A percentile compares a stretch with the other conserved stretches of the same genome.
phyloP scores from a whole-genome alignment of 371 early-diverging fungal species.

The Blakeslea trispora region DNA sequence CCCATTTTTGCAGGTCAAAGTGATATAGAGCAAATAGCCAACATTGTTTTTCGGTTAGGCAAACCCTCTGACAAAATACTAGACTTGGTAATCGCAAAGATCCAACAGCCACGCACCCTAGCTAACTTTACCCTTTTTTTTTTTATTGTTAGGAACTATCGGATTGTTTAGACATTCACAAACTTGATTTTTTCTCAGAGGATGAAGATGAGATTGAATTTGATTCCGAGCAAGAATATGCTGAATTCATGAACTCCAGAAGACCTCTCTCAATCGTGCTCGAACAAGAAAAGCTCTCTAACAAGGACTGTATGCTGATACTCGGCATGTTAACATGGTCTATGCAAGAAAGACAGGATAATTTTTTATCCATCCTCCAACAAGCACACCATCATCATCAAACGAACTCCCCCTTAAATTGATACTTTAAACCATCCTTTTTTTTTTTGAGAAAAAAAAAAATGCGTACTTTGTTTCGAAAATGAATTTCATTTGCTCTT shows the following conservation, averaged over 20 bases:
- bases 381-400: too few species aligned
- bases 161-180: conserved; percentile 42
- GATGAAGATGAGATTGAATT: conserved; percentile 6
- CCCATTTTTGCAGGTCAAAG: conserved; percentile 41
- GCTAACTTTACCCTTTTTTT: too few species aligned
- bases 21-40: conserved; percentile 49
- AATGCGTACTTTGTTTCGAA: too few species aligned
- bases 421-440: too few species aligned
- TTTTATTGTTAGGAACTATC: conserved; percentile 35
- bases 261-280: conserved; percentile 33
- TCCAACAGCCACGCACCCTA: too few species aligned
- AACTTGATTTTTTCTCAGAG: conserved; percentile 39
- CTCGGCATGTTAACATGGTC: conserved; percentile 41
- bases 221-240: conserved; percentile 23
- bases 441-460: too few species aligned
- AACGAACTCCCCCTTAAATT: too few species aligned
- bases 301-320: conserved; percentile 16
- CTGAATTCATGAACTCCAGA: conserved; percentile 31
- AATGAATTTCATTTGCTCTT: conserved; percentile 5
- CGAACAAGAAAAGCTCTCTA: conserved; percentile 32
- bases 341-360: conserved; percentile 19
- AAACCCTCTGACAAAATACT: conserved; percentile 28
- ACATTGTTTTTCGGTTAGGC: conserved; percentile 36
- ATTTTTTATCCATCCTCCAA: too few species aligned
- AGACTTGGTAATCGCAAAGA: conserved; percentile 17